Evolutionary conservation across 345 rosid species (phyloP).

Genomic region (Aegle marmelos): DNA sequence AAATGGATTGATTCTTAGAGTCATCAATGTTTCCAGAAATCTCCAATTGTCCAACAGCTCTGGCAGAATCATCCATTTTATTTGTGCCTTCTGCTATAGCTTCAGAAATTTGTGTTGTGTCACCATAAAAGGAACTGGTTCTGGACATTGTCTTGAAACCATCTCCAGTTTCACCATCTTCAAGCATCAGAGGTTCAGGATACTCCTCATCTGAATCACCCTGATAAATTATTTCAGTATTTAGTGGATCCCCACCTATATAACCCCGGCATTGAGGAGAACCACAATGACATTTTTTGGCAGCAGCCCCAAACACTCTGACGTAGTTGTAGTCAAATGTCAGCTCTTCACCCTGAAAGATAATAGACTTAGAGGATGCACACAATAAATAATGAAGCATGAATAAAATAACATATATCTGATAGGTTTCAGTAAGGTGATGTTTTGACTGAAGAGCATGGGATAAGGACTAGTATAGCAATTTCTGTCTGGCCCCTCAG

Average conservation of each 20-base stretch:
- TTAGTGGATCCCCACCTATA: constrained; percentile 91
- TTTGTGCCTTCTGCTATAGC: constrained; percentile 22
- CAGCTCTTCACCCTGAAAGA: constrained; percentile 82
- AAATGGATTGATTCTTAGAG: constrained; percentile 29
- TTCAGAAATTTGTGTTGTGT: constrained; percentile 27
- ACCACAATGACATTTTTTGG: constrained; percentile 89
- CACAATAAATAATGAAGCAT: constrained; percentile 2
- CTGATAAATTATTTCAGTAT: constrained; percentile 73
- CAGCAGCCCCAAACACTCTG: constrained; percentile 98
- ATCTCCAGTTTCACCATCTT: constrained; percentile 53
- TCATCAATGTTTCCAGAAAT: constrained; percentile 27
- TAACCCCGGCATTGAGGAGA: constrained; percentile 88
- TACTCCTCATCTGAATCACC: constrained; percentile 98
- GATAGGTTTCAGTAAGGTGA: neutral
- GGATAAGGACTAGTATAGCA: neutral
- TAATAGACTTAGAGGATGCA: constrained; percentile 7
- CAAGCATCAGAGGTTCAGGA: constrained; percentile 89
- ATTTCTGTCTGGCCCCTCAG: neutral
- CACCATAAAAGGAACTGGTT: constrained; percentile 29
- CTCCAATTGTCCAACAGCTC: constrained; percentile 19
- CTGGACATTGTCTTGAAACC: constrained; percentile 30
- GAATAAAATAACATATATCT: neutral
- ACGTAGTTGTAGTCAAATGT: constrained; percentile 98
- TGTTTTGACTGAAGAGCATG: neutral
- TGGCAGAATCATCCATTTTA: constrained; percentile 4